Conservation (phyloP, 306 rosid species). For the Neltuma alba region DNA sequence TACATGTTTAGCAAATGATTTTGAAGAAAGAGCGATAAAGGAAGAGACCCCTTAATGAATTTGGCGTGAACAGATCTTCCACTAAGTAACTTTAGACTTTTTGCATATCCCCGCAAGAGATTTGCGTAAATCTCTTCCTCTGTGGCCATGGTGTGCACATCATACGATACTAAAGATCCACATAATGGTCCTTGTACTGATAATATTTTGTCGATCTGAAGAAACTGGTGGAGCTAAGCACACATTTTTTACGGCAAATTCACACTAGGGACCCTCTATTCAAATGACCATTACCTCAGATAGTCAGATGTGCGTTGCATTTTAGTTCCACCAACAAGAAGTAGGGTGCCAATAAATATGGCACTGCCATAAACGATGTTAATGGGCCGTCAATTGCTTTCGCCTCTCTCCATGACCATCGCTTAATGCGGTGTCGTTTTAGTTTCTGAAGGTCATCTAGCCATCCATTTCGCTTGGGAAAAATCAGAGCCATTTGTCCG, state of each 20-base stretch:
- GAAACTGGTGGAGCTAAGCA: constrained; percentile 22
- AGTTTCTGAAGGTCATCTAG: no score
- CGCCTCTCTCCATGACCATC: no score
- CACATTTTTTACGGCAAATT: constrained; percentile 18
- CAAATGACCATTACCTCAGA: background rate
- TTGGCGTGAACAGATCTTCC: constrained; percentile 73
- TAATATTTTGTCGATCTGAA: constrained; percentile 14
- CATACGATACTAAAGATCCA: constrained; percentile 27
- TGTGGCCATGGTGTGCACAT: constrained; percentile 10
- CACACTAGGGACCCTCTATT: background rate
- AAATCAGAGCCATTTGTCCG: no score
- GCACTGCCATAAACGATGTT: no score
- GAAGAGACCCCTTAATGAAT: constrained; percentile 51
- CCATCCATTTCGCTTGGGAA: no score
- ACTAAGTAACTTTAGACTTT: constrained; percentile 38
- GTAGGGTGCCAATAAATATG: no score
- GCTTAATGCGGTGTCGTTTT: no score
- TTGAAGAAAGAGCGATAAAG: constrained; percentile 56
- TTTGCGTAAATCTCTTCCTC: constrained; percentile 45
- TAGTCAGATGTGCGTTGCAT: background rate
- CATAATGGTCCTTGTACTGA: constrained; percentile 14
- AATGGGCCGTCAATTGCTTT: no score
- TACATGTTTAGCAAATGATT: constrained; percentile 69
- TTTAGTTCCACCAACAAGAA: background rate
- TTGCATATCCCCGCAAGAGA: constrained; percentile 46